Evolutionary conservation across 2,329 filamentous ascomycete genomes (phyloP), one percentile per base, ranked within the genome.

Genomic region (Xylariales sp.): DNA sequence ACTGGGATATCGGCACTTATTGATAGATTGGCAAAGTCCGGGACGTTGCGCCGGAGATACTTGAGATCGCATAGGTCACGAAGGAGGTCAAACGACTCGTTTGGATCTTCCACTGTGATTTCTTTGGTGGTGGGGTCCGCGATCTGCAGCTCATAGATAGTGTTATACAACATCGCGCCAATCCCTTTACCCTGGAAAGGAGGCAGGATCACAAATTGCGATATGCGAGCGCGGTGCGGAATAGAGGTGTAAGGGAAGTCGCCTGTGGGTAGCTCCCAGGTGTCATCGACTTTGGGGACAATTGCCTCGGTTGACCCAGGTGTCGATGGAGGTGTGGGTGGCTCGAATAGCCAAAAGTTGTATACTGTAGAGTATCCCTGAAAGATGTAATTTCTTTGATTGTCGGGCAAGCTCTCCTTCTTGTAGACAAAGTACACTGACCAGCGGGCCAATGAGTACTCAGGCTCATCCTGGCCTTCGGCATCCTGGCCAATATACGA

Each of bases 41-140:
- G 69, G 4, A 75, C 44, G 14, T 69, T 65, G 7, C 61, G 65
- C 38, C 77, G 77, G 4, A 93, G 68, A 47, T 79, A 81, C 5
- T 69, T 65, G 21, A 91, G 66, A 52, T 94, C 88, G 50, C 79
- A 82, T 36, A 83, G 68, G 55, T 93, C 87, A 48, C 88, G 78
- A 51, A 94, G 69, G 42, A 88, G 79, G 53, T 93, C 86, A 50
- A 94, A 94, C 1, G 76, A 79, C 55, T 91, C 86, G 53, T 87
- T 97, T 0, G 93, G 94, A 44, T 97, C 91, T 63, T 98, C 93
- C 5, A 98, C 83, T 0, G 90, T 94, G 52, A 98, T 76, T 57
- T 97, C 91, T 38, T 80, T 72, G 6, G 89, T 84, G 43, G 83
- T 81, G 0, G 76, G 60, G 40, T 85, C 76, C 23, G 77, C 70